Evolutionary conservation across 2,329 filamentous ascomycete genomes (phyloP), one percentile per base, ranked within the genome.

Genomic region (Alternaria solani): DNA sequence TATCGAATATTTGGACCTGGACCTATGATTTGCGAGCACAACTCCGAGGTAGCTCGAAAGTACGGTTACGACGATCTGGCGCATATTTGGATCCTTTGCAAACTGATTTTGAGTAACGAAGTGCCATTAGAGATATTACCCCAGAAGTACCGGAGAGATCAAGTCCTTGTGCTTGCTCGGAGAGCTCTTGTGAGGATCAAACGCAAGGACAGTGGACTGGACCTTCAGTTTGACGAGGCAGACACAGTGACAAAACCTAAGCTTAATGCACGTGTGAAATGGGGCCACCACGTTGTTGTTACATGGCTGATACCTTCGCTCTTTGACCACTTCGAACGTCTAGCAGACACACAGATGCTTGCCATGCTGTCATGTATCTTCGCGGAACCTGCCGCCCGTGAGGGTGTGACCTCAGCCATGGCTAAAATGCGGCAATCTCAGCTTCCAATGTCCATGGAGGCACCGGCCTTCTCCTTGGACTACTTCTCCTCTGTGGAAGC

Each of bases 1-100:
- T 99, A 98, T 78, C 86, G 86, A 25, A 91, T 97, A 14, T 94
- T 95, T 75, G 93, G 93, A 4, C 88, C 93, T 62, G 90, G 91
- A 1, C 86, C 88, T n/a, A 86, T 90, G 38, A 88, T 97, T 4
- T 98, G 94, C 77, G 84, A 87, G 44, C 90, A 96, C 70, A 99
- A 99, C 76, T 92, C 93, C 8, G 80, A 81, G 1, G 88, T 96
- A 46, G 94, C 94, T 8, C 85, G 88, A 66, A 89, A 87, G 63
- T 85, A 90, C 67, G 91, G 90, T 5, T 86, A 88, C 64, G 77
- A 83, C 14, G 92, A 97, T 64, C 79, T 96, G 30, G 89, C 91
- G 26, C 88, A 93, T 67, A 87, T 96, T 7, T 99, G 95, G 95
- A 87, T 87, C 49, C 90, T 97, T 65, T 84, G 93, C 55, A 89